These are phyloP conservation scores for Cryptosporidium baileyi DNA, from an alignment of 169 alveolate genomes.

Conservation along the genomic window DNA sequence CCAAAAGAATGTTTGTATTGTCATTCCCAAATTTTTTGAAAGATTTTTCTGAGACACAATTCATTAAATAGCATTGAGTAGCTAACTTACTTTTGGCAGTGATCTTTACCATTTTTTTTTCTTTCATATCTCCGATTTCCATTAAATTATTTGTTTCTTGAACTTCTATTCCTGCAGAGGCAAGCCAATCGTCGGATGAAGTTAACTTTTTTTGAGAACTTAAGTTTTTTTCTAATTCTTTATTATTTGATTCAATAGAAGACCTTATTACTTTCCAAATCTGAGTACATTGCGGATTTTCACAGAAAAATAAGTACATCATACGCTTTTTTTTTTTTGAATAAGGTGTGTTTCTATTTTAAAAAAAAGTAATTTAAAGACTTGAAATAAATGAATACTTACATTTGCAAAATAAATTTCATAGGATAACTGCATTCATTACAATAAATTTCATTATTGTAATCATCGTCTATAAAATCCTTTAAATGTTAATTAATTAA, in stretches of 20 bases:
- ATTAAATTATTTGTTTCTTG: not conserved
- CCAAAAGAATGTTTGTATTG: not conserved
- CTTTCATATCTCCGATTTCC: not conserved
- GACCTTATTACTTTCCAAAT: slow-evolving; percentile 13
- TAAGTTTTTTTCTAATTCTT: not conserved
- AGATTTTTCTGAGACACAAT: not conserved
- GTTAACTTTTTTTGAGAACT: not conserved
- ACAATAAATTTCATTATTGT: not conserved
- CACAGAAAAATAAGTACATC: slow-evolving; percentile 22
- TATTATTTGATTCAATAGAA: not conserved
- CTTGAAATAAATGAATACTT: not conserved
- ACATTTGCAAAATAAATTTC: slow-evolving; percentile 41
- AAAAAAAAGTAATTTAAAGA: not conserved
- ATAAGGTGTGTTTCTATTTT: slow-evolving; percentile 33
- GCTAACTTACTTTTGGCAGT: not conserved
- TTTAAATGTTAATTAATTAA: not conserved
- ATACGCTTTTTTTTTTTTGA: not conserved
- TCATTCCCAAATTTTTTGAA: not conserved
- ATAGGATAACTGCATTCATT: not conserved
- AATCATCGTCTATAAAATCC: not conserved
- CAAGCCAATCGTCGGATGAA: slow-evolving; percentile 45
- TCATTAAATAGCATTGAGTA: slow-evolving; percentile 17
- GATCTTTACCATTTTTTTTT: not conserved
- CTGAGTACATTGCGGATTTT: not conserved
- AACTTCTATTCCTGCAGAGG: slow-evolving; percentile 1